Conservation (phyloP, 2,329 filamentous ascomycete species). For the Beauveria varroae region DNA sequence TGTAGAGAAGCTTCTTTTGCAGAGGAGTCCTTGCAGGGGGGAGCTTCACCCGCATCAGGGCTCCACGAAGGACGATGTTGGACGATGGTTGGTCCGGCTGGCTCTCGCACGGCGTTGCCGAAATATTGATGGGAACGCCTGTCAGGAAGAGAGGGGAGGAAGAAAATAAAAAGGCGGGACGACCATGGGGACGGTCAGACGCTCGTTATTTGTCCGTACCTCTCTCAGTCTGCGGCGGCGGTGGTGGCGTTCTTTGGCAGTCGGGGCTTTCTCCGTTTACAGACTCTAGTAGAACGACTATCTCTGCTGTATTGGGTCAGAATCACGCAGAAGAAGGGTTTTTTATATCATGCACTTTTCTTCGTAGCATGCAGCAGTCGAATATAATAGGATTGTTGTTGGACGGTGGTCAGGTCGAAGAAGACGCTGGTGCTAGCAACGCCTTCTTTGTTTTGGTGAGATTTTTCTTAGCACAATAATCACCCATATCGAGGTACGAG, state of each 20-base stretch:
- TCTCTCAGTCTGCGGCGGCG: not conserved
- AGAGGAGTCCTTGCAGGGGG: not conserved
- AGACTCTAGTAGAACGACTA: too few relatives aligned
- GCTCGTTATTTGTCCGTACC: not conserved
- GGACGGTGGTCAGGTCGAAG: not conserved
- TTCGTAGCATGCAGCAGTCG: not conserved
- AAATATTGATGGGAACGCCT: not conserved
- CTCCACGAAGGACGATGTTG: not conserved
- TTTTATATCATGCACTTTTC: not conserved
- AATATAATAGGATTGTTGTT: too few relatives aligned
- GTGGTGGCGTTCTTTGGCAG: not conserved
- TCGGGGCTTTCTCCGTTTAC: not conserved
- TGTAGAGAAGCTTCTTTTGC: not conserved
- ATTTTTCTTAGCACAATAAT: too few relatives aligned
- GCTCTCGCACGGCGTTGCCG: not conserved
- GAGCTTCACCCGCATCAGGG: not conserved
- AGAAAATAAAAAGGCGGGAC: not conserved
- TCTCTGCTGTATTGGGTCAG: not conserved
- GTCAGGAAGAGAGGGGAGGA: not conserved
- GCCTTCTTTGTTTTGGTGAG: too few relatives aligned
- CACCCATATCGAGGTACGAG: too few relatives aligned
- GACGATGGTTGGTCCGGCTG: not conserved
- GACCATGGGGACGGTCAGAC: not conserved
- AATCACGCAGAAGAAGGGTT: not conserved
- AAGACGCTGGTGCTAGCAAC: not conserved